Conservation (phyloP, 1,284 basidiomycete genomes). For the Apiotrichum montevideense region DNA sequence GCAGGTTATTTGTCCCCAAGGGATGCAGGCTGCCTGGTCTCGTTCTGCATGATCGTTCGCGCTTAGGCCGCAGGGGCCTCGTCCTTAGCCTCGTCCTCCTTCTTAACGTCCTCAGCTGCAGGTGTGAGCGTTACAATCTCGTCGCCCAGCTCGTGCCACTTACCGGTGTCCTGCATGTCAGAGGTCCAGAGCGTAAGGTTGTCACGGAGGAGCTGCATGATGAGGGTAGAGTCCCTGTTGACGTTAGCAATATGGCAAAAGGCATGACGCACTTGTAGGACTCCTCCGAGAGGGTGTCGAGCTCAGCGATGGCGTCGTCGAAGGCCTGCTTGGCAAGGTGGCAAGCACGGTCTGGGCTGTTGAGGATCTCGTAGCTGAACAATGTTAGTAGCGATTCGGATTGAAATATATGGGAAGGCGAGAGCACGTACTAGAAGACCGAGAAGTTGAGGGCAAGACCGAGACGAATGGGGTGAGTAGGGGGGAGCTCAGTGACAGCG, state of each 20-base stretch:
- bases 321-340: constrained; percentile 99
- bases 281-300: constrained; percentile 98
- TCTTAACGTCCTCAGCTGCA: constrained; percentile 25
- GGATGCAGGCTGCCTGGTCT: constrained; percentile 16
- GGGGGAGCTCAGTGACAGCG: constrained; percentile 93
- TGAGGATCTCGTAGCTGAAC: constrained; percentile 89
- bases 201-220: constrained; percentile 98
- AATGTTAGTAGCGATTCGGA: neutral
- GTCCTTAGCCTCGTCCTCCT: constrained; percentile 40
- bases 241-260: constrained; percentile 5
- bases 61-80: constrained; percentile 36
- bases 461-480: constrained; percentile 98
- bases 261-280: constrained; percentile 69
- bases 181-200: constrained; percentile 98
- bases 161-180: constrained; percentile 62
- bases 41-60: constrained; percentile 16
- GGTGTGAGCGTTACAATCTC: neutral
- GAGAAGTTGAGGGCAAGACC: constrained; percentile 99
- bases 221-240: constrained; percentile 74
- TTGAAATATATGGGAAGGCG: neutral
- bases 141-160: constrained; percentile 1
- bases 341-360: constrained; percentile 94
- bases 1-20: constrained; percentile 14
- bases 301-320: constrained; percentile 98
- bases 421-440: constrained; percentile 69